Percentiles rank a stretch among this genome's conserved stretches.
These are phyloP conservation scores for Trichoderma aggressivum DNA, from an alignment of 2,329 filamentous ascomycete species.

Conservation along the genomic window DNA sequence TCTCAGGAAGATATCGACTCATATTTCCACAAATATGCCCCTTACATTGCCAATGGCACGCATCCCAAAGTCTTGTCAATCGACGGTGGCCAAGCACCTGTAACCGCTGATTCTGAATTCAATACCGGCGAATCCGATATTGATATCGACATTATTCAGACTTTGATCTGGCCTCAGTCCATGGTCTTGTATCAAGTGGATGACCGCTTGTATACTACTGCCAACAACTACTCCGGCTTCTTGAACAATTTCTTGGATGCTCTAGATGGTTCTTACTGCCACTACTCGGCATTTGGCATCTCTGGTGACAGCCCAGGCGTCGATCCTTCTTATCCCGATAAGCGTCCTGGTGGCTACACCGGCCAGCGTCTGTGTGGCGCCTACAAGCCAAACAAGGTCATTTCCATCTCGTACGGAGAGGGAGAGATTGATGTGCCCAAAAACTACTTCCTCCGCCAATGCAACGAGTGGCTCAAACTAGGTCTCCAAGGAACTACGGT, in stretches of 20 bases:
- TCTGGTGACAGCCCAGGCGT: slow-evolving; percentile 26
- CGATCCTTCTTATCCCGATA: slow-evolving; percentile 49
- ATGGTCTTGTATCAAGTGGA: slow-evolving; percentile 46
- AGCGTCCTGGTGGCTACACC: slow-evolving; percentile 46
- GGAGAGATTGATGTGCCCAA: slow-evolving; percentile 46
- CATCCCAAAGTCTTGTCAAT: slow-evolving; percentile 43
- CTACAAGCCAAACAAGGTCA: slow-evolving; percentile 34
- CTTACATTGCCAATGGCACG: slow-evolving; percentile 39
- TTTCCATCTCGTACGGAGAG: slow-evolving; percentile 46
- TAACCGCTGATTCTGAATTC: slow-evolving; percentile 22
- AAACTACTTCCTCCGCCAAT: slow-evolving; percentile 42
- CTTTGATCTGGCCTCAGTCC: slow-evolving; percentile 51
- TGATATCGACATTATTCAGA: slow-evolving; percentile 46
- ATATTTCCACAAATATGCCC: slow-evolving; percentile 44
- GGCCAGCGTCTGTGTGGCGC: slow-evolving; percentile 31
- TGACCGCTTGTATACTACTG: slow-evolving; percentile 42
- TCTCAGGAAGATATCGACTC: slow-evolving; percentile 45
- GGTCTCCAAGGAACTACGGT: slow-evolving; percentile 42
- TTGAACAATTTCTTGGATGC: slow-evolving; percentile 46
- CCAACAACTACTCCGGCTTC: slow-evolving; percentile 38
- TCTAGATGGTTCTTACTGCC: slow-evolving; percentile 52
- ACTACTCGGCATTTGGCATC: slow-evolving; percentile 41
- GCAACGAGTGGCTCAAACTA: slow-evolving; percentile 45
- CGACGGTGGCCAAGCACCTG: slow-evolving; percentile 44
- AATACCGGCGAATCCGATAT: slow-evolving; percentile 48